Percentiles rank a stretch among this genome's conserved stretches.
phyloP scores from a whole-genome alignment of 768 basidiomycete genomes.

The Pholiota conissans region DNA sequence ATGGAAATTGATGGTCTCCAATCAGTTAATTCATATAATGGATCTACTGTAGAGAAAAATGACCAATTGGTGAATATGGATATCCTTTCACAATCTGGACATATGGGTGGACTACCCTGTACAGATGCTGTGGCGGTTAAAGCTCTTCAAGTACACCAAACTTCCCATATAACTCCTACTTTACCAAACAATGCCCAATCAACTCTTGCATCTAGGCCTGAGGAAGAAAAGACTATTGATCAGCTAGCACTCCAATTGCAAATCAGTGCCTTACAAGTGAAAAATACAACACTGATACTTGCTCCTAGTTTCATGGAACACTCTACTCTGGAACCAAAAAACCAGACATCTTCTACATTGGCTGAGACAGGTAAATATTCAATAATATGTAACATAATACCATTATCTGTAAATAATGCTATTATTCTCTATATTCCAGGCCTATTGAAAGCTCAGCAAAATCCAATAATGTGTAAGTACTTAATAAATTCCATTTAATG shows the following conservation, averaged over 20 bases:
- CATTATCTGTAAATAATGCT: neutral
- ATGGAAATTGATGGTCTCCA: neutral
- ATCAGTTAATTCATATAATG: neutral
- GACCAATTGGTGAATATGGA: conserved; percentile 1
- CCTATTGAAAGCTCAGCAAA: neutral
- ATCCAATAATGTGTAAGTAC: neutral
- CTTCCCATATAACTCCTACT: too few species aligned
- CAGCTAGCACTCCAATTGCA: too few species aligned
- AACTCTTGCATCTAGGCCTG: too few species aligned
- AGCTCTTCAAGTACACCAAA: too few species aligned
- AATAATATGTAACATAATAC: too few species aligned
- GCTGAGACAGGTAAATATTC: too few species aligned
- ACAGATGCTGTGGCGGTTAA: neutral
- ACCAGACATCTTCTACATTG: neutral
- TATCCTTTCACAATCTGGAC: neutral
- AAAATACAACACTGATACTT: too few species aligned
- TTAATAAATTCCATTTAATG: neutral
- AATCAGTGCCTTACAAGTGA: too few species aligned
- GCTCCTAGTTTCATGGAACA: neutral
- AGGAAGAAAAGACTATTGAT: too few species aligned
- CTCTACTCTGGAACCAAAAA: neutral
- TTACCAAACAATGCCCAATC: too few species aligned
- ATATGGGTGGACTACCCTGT: neutral
- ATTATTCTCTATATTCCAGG: neutral
- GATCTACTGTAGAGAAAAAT: too few species aligned